Evolutionary conservation across 345 rosid genomes (phyloP).

Genomic region (Melaleuca quinquenervia): DNA sequence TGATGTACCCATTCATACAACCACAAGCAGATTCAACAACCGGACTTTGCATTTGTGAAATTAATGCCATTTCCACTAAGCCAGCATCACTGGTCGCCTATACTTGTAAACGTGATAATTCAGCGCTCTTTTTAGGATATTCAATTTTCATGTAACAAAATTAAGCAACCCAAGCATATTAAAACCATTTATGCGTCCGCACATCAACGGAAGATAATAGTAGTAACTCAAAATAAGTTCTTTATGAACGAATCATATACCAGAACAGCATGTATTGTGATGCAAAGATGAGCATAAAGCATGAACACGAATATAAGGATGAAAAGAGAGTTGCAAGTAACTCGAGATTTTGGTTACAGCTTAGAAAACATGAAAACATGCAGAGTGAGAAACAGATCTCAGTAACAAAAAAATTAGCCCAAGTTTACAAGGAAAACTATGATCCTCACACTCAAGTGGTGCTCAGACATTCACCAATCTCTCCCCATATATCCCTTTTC

Average conservation of each 20-base stretch:
- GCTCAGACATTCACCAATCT: slow-evolving; percentile 28
- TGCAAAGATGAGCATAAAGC: not conserved
- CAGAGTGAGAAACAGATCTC: slow-evolving; percentile 22
- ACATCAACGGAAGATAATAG: not conserved
- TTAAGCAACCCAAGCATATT: not conserved
- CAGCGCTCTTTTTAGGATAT: not conserved
- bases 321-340: slow-evolving; percentile 19
- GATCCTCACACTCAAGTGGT: slow-evolving; percentile 45
- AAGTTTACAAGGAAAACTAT: slow-evolving; percentile 37
- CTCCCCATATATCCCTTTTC: slow-evolving; percentile 14
- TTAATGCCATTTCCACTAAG: not conserved
- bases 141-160: not conserved
- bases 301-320: not conserved
- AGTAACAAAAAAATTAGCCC: slow-evolving; percentile 55
- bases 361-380: slow-evolving; percentile 17
- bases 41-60: not conserved
- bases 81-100: not conserved
- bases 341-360: slow-evolving; percentile 25
- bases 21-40: not conserved
- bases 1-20: not conserved
- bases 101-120: not conserved
- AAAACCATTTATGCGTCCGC: not conserved
- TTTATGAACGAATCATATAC: not conserved
- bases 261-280: not conserved
- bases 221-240: not conserved